Conservation (phyloP, 2,329 filamentous ascomycete species). For the Xylaria sp. region DNA sequence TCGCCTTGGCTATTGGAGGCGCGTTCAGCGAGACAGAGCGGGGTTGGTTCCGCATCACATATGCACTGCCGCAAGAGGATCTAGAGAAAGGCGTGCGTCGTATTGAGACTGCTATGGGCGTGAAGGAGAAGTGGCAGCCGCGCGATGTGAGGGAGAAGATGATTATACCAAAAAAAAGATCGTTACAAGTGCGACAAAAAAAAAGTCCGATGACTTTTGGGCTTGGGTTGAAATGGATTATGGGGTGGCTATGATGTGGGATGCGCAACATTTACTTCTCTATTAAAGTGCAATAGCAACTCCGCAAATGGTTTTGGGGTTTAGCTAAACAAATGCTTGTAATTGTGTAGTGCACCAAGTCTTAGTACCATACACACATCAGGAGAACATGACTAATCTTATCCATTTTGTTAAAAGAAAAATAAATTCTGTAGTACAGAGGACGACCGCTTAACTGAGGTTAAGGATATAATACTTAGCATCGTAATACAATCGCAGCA, state of each 20-base stretch:
- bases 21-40: slow-evolving; percentile 21
- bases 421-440: neutral
- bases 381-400: neutral
- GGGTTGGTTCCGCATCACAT: slow-evolving; percentile 27
- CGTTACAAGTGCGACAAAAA: neutral
- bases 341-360: neutral
- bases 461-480: neutral
- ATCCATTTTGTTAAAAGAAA: neutral
- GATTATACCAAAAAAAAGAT: neutral
- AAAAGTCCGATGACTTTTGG: slow-evolving; percentile 9
- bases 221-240: slow-evolving; percentile 25
- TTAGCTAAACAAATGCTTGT: neutral
- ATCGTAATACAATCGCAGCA: neutral
- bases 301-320: slow-evolving; percentile 38
- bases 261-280: slow-evolving; percentile 1
- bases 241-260: slow-evolving; percentile 19
- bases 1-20: slow-evolving; percentile 21
- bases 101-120: slow-evolving; percentile 15
- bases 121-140: slow-evolving; percentile 7
- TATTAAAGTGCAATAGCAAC: neutral
- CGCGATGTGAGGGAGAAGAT: neutral
- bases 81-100: slow-evolving; percentile 16
- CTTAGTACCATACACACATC: neutral
- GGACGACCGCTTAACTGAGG: neutral
- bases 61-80: slow-evolving; percentile 20